Conservation (phyloP, 2,329 filamentous ascomycete species). For the Ploettnerulaceae sp. region DNA sequence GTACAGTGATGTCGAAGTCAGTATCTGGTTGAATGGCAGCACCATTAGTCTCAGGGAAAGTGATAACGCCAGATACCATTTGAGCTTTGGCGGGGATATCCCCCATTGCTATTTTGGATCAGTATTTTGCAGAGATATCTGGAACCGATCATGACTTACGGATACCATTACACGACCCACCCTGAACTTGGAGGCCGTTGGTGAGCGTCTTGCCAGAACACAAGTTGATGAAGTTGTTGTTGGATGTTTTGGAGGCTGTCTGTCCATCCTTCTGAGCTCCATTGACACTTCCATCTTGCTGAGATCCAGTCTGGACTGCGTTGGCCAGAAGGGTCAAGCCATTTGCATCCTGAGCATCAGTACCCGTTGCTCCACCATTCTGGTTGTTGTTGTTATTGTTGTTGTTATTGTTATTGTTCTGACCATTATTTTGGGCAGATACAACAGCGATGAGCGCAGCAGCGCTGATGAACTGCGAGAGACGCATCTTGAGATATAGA, state of each 20-base stretch:
- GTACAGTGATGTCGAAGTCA: constrained; percentile 34
- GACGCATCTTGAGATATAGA: constrained; percentile 27
- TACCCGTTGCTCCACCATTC: constrained; percentile 21
- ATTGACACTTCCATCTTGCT: constrained; percentile 27
- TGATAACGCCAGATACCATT: constrained; percentile 34
- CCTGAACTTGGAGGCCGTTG: constrained; percentile 53
- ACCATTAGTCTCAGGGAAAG: constrained; percentile 26
- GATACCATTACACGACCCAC: constrained; percentile 55
- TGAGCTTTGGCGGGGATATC: constrained; percentile 33
- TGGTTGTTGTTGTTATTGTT: constrained; percentile 23
- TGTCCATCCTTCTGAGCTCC: constrained; percentile 27
- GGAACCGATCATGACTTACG: constrained; percentile 23
- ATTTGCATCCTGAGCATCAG: constrained; percentile 3
- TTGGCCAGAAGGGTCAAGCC: constrained; percentile 26
- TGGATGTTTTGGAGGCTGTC: constrained; percentile 28
- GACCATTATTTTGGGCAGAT: constrained; percentile 18
- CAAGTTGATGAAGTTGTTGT: constrained; percentile 35
- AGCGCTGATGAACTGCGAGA: constrained; percentile 25
- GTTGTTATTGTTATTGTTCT: constrained; percentile 20
- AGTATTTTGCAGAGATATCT: neutral
- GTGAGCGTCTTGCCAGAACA: constrained; percentile 44
- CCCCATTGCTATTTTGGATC: constrained; percentile 31
- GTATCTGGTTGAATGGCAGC: constrained; percentile 25
- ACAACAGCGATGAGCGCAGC: constrained; percentile 23
- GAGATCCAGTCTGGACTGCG: constrained; percentile 30